phyloP scores from a whole-genome alignment of 768 basidiomycete species.

The Piloderma croceum region DNA sequence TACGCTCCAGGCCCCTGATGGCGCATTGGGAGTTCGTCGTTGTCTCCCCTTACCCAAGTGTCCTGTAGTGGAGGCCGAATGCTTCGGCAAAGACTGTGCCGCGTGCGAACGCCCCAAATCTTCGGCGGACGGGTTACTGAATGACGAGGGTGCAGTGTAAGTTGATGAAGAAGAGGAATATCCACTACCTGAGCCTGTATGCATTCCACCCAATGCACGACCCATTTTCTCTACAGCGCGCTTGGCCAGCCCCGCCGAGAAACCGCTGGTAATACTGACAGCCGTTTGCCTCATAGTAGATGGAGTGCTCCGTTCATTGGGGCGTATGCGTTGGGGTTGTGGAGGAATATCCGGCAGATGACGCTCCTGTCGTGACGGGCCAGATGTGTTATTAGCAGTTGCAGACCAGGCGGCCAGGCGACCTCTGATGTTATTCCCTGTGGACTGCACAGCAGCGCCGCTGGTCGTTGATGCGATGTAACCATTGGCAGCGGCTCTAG shows the following conservation, averaged over 20 bases:
- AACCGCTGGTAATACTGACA: slow-evolving; percentile 63
- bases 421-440: slow-evolving; percentile 40
- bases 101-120: no score
- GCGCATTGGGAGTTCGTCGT: slow-evolving; percentile 53
- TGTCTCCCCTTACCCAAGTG: slow-evolving; percentile 29
- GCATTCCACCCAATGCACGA: slow-evolving; percentile 49
- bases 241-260: slow-evolving; percentile 70
- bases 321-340: slow-evolving; percentile 7
- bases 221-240: slow-evolving; percentile 76
- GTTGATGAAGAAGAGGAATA: slow-evolving; percentile 46
- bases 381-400: slow-evolving; percentile 17
- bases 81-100: slow-evolving; percentile 28
- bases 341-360: slow-evolving; percentile 27
- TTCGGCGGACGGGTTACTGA: slow-evolving; percentile 25
- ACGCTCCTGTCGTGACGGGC: slow-evolving; percentile 21
- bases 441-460: slow-evolving; percentile 23
- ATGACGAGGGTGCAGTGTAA: slow-evolving; percentile 35
- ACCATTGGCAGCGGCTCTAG: slow-evolving; percentile 36
- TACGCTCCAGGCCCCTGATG: slow-evolving; percentile 55
- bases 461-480: slow-evolving; percentile 35
- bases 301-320: slow-evolving; percentile 14
- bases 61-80: slow-evolving; percentile 19
- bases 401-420: slow-evolving; percentile 45
- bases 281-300: slow-evolving; percentile 55
- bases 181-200: slow-evolving; percentile 32